phyloP scores from a whole-genome alignment of 2,329 filamentous ascomycete genomes.

The Alternaria postmessia region DNA sequence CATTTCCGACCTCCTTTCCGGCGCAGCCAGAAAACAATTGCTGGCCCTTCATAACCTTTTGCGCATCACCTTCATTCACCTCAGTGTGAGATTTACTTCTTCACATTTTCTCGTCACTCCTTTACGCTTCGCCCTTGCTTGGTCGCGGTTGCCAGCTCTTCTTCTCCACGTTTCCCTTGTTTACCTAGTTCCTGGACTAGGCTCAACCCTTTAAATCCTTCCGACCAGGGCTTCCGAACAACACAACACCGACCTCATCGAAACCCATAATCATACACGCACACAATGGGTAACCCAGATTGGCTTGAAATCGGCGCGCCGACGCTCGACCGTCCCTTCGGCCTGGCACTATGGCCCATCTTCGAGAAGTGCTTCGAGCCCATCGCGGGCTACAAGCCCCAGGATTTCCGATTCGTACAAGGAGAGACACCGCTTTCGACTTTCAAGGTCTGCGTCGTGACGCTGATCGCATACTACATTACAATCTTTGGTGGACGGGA shows the following conservation, averaged over 20 bases:
- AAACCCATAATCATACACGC: conserved; percentile 16
- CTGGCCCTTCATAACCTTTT: conserved; percentile 33
- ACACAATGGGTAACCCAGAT: conserved; percentile 60
- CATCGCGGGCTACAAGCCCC: conserved; percentile 80
- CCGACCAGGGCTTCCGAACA: conserved; percentile 9
- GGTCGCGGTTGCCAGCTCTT: conserved; percentile 35
- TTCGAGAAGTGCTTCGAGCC: conserved; percentile 86
- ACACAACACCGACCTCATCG: conserved; percentile 7
- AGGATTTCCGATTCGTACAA: conserved; percentile 83
- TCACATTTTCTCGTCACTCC: conserved; percentile 45
- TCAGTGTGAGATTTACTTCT: conserved; percentile 31
- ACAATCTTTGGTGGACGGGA: conserved; percentile 93
- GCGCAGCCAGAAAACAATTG: conserved; percentile 37
- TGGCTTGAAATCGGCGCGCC: conserved; percentile 68
- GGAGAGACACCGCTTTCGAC: conserved; percentile 91
- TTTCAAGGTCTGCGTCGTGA: conserved; percentile 79
- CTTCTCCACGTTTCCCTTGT: conserved; percentile 21
- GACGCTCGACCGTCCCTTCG: conserved; percentile 90
- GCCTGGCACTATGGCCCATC: conserved; percentile 89
- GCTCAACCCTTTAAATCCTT: conserved; percentile 17
- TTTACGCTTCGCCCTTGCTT: conserved; percentile 24
- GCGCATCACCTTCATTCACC: conserved; percentile 14
- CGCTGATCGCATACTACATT: conserved; percentile 88
- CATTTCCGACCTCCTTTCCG: conserved; percentile 51
- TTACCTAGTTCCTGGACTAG: conserved; percentile 20